These are phyloP conservation scores for Gelatoporia subvermispora DNA, from an alignment of 768 basidiomycete species.

Conservation along the genomic window DNA sequence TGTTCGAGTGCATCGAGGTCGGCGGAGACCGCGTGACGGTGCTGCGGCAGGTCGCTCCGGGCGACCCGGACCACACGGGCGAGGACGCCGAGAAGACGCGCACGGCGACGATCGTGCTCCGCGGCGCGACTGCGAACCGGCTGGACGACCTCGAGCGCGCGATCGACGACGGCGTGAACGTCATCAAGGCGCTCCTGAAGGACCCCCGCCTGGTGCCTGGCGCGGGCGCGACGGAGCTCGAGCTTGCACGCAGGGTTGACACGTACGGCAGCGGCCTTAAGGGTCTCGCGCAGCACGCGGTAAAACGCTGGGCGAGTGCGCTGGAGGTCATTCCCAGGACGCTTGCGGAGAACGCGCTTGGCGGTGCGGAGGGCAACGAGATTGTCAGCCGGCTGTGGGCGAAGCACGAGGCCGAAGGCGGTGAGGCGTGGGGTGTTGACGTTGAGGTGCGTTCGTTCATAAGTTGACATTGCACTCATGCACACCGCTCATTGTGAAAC, in stretches of 20 bases:
- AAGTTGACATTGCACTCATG: background rate
- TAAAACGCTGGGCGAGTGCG: conserved; percentile 83
- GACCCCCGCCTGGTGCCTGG: conserved; percentile 89
- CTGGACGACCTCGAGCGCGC: conserved; percentile 96
- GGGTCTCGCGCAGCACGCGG: conserved; percentile 90
- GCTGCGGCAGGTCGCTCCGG: conserved; percentile 71
- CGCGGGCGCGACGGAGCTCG: conserved; percentile 91
- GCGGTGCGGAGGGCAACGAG: conserved; percentile 89
- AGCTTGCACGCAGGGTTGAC: conserved; percentile 82
- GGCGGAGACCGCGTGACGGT: conserved; percentile 98
- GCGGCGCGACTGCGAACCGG: conserved; percentile 92
- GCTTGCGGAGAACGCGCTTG: conserved; percentile 91
- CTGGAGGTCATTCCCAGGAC: conserved; percentile 91
- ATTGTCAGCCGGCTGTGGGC: conserved; percentile 86
- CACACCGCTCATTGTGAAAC: conserved; percentile 5
- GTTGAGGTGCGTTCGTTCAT: conserved; percentile 59
- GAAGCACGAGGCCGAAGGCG: conserved; percentile 75
- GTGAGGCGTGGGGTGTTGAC: conserved; percentile 80
- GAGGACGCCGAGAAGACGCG: conserved; percentile 58
- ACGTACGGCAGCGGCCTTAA: conserved; percentile 83
- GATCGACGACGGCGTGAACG: conserved; percentile 94
- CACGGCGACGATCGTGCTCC: conserved; percentile 91
- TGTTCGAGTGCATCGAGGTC: conserved; percentile 94
- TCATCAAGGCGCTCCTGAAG: conserved; percentile 88
- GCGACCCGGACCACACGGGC: conserved; percentile 61